These are phyloP conservation scores for Neonectria coccinea DNA, from an alignment of 2,329 filamentous ascomycete species.

Conservation along the genomic window DNA sequence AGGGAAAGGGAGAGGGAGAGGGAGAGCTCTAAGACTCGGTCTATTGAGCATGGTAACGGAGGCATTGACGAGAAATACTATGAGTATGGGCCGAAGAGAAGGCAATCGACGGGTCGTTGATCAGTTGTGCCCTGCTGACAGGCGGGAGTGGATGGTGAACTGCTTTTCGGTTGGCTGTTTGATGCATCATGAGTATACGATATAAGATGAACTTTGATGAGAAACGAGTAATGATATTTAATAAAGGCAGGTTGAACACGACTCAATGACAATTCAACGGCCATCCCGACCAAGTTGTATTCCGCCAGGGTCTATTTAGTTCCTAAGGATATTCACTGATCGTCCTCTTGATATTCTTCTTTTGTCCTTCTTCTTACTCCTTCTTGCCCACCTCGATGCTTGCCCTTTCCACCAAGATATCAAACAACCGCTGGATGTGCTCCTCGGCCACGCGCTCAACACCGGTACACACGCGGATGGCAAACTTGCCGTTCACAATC, in stretches of 20 bases:
- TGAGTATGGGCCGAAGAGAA: constrained; percentile 20
- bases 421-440: constrained; percentile 79
- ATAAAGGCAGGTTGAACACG: not conserved
- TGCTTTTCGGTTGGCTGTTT: not conserved
- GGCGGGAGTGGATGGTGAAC: not conserved
- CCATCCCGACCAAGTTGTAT: not conserved
- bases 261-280: not conserved
- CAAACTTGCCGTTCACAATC: constrained; percentile 77
- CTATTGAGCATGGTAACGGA: not conserved
- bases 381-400: constrained; percentile 53
- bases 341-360: not conserved
- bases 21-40: not conserved
- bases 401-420: constrained; percentile 74
- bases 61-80: constrained; percentile 25
- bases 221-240: not conserved
- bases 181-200: not conserved
- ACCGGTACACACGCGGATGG: constrained; percentile 84
- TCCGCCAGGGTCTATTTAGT: not conserved
- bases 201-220: not conserved
- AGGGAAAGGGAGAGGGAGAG: not conserved
- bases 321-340: not conserved
- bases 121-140: not conserved
- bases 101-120: constrained; percentile 9
- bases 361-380: not conserved
- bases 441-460: constrained; percentile 76